phyloP scores from a whole-genome alignment of 1,284 basidiomycete species.

The Ceratobasidium sp. region DNA sequence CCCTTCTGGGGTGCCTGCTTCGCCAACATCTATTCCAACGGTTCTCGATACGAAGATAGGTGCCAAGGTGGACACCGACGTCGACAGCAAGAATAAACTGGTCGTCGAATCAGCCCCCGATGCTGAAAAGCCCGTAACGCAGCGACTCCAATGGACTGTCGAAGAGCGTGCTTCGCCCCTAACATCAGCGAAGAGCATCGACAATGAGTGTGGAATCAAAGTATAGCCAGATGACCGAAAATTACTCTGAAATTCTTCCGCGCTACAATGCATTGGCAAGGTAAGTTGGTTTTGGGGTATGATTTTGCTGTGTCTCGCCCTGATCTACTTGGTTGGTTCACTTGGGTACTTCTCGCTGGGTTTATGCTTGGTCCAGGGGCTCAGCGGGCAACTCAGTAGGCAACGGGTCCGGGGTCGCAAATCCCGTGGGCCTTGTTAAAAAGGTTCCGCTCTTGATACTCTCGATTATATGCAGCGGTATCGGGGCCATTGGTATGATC shows the following conservation, averaged over 20 bases:
- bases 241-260: slow-evolving; percentile 14
- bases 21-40: not conserved
- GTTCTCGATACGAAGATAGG: not conserved
- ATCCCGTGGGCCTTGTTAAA: not conserved
- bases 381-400: not conserved
- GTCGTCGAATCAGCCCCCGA: not conserved
- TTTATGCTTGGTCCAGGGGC: slow-evolving; percentile 21
- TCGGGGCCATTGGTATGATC: slow-evolving; percentile 10
- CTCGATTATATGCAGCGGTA: slow-evolving; percentile 13
- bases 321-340: not conserved
- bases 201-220: not conserved
- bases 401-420: not conserved
- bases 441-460: slow-evolving; percentile 7
- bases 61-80: not conserved
- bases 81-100: not conserved
- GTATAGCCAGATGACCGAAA: slow-evolving; percentile 27
- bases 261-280: slow-evolving; percentile 9
- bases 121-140: not conserved
- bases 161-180: not conserved
- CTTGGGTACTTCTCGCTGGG: slow-evolving; percentile 23
- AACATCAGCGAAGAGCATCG: not conserved
- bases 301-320: too few species aligned
- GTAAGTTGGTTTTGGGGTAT: not conserved
- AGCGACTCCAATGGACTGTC: not conserved
- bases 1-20: not conserved